Evolutionary conservation across 2,329 filamentous ascomycete species (phyloP), one percentile per base, ranked within the genome.

Genomic region (Simplicillium aogashimaense): DNA sequence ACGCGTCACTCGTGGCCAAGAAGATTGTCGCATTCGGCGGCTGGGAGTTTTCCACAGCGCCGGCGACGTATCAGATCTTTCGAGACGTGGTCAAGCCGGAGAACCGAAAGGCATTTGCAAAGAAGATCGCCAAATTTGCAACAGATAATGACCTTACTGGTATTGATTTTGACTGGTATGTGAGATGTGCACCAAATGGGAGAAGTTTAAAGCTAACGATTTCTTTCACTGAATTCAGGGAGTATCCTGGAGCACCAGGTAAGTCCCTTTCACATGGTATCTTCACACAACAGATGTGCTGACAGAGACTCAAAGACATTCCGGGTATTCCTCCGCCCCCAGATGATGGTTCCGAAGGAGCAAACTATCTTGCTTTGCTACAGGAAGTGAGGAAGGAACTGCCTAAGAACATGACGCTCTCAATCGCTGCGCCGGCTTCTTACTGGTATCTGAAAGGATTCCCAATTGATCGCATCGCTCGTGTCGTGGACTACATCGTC

Each of bases 21-120:
- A 52, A 49, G n/a, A 60, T 69, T 30, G 7, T 70, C 2, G 58
- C 61, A 0, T 61, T 71, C 45, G 67, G 67, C 11, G 67, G 67
- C 11, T 70, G 66, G 67, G 51, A 48, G 2, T 67, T 63, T 41
- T 64, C 59, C 0, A 67, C 63, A 0, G 50, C 56, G 11, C 44
- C 52, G 0, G 45, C 29, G n/a, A 65, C 61, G 1, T 65, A 57
- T 42, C 13, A 20, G 17, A 62, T 65, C 28, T 57, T 69, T 41
- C 54, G 64, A 0, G 37, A 61, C 2, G 59, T 45, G n/a, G 50
- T 58, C 4, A 41, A 6, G 34, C 32, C 49, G 1, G 55, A 41
- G 0, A 64, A 69, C 38, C 51, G 58, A 2, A 34, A 45, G 9
- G 52, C 12, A 6, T 50, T 66, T 33, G 45, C 52, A 18, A 42